These are phyloP conservation scores for Fusarium sp. DNA, from an alignment of 2,329 filamentous ascomycete genomes.

Conservation along the genomic window DNA sequence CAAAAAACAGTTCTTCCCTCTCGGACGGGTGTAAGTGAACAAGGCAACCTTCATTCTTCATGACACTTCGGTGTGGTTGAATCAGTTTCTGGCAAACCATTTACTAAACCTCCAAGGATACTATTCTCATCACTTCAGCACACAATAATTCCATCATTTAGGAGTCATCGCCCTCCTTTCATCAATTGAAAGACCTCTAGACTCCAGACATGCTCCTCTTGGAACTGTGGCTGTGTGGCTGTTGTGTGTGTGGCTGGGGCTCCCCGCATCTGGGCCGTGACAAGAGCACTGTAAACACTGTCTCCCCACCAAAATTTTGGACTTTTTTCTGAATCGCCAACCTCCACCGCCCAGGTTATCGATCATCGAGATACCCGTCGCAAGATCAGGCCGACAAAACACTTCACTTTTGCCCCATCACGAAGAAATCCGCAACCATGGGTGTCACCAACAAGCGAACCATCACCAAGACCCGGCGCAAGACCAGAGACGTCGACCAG, in stretches of 20 bases:
- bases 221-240: background rate
- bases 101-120: background rate
- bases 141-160: background rate
- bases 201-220: too few relatives aligned
- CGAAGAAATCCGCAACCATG: slow-evolving; percentile 59
- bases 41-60: background rate
- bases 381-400: background rate
- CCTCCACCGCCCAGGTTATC: slow-evolving; percentile 19
- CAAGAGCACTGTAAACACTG: slow-evolving; percentile 7
- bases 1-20: background rate
- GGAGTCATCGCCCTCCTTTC: background rate
- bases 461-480: slow-evolving; percentile 80
- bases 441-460: slow-evolving; percentile 75
- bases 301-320: slow-evolving; percentile 38
- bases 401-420: background rate
- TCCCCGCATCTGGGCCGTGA: background rate
- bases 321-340: slow-evolving; percentile 39
- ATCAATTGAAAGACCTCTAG: background rate
- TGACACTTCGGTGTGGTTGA: background rate
- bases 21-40: background rate
- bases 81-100: background rate
- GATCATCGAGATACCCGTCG: slow-evolving; percentile 10
- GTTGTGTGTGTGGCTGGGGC: background rate
- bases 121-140: background rate
- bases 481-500: slow-evolving; percentile 91